Conservation (phyloP, 108 stramenopile species). For the Nannochloropsis gaditana region DNA sequence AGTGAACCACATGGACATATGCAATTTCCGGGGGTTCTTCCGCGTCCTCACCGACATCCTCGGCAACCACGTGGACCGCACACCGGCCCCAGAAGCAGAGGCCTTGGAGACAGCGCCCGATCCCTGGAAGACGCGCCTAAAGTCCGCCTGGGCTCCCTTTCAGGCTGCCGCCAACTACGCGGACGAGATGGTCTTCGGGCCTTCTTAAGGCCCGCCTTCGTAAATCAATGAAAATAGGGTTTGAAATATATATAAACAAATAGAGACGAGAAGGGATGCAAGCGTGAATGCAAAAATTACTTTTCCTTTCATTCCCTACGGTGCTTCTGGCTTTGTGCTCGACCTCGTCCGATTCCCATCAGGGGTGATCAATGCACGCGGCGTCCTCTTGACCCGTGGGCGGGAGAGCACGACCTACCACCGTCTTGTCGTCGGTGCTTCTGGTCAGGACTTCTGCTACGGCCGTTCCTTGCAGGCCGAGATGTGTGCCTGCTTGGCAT, state of each 20-base stretch:
- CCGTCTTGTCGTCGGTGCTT: background rate
- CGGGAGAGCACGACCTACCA: background rate
- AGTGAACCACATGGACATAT: conserved; percentile 14
- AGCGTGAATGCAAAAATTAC: too few species aligned
- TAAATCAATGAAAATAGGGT: too few species aligned
- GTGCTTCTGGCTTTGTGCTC: too few species aligned
- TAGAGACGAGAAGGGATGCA: background rate
- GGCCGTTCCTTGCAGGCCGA: background rate
- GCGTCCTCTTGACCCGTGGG: too few species aligned
- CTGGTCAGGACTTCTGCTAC: background rate
- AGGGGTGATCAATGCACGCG: too few species aligned
- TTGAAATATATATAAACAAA: background rate
- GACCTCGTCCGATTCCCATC: too few species aligned
- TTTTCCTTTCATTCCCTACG: too few species aligned
- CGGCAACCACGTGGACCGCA: background rate
- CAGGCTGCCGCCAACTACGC: background rate
- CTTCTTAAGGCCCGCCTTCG: background rate
- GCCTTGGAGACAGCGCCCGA: background rate
- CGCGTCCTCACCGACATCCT: background rate
- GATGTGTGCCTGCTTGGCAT: background rate
- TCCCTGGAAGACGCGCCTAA: background rate
- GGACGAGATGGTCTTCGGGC: background rate
- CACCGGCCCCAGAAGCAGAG: background rate
- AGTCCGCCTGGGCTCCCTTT: background rate
- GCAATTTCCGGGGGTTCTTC: conserved; percentile 17